Conservation (phyloP, 1,284 basidiomycete genomes). For the Leccinum pachyderme region DNA sequence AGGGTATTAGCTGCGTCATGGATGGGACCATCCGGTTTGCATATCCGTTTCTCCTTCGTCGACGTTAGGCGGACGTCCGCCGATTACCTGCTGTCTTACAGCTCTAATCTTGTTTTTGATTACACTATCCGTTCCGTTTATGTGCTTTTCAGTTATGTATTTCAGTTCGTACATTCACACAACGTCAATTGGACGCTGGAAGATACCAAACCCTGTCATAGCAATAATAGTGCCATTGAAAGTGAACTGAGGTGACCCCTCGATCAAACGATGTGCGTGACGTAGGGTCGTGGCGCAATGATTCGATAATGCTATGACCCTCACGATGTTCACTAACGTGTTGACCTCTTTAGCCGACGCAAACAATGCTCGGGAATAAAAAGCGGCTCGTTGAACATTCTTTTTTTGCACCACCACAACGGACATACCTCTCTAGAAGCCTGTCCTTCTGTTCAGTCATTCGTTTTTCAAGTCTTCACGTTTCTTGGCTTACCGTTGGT, state of each 20-base stretch:
- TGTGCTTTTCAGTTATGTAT: conserved; percentile 41
- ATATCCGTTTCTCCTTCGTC: conserved; percentile 11
- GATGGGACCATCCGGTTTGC: conserved; percentile 10
- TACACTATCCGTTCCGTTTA: conserved; percentile 38
- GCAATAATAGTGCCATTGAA: not conserved
- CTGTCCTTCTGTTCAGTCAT: conserved; percentile 21
- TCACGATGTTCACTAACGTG: not conserved
- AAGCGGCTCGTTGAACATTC: not conserved
- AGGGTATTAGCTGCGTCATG: conserved; percentile 36
- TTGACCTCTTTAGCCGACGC: conserved; percentile 21
- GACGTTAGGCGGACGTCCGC: conserved; percentile 3
- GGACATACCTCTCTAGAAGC: conserved; percentile 10
- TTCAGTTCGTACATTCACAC: conserved; percentile 29
- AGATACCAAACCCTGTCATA: conserved; percentile 13
- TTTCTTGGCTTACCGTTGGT: not conserved
- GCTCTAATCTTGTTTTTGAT: conserved; percentile 33
- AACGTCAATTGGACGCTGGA: conserved; percentile 23
- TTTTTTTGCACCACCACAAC: conserved; percentile 1
- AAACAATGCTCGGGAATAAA: conserved; percentile 2
- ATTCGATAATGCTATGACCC: not conserved
- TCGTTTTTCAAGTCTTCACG: conserved; percentile 23
- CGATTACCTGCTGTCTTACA: conserved; percentile 19
- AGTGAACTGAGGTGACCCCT: not conserved
- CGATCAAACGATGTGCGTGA: not conserved
- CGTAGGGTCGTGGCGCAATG: not conserved